Base-by-base conservation (phyloP, 2,329 filamentous ascomycete species). In the Thelonectria olida region DNA sequence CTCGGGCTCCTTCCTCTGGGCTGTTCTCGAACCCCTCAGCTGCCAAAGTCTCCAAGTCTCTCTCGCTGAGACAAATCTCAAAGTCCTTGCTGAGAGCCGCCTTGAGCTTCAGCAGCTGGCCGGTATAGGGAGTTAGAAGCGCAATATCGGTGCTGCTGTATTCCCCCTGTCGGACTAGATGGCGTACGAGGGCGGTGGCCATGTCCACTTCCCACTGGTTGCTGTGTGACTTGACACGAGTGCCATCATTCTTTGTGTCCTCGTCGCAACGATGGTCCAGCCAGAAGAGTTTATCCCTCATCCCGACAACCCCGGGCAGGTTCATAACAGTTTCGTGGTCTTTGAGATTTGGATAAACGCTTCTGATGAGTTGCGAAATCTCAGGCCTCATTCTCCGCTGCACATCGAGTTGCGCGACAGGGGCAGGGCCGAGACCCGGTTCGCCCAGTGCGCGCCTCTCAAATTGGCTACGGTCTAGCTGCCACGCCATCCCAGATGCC, bases 321-420 rank as follows among this genome's bases (percentile, higher is more conserved):
- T 67, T 22, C 3, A 17, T 44, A 0, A 82, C 79, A 1, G 51
- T 72, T 0, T 75, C 63, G 7, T 81, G 78, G 66, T 92, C 88
- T 13, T 81, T 54, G 0, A 92, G 75, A 0, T 77, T 65, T 0
- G 83, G 84, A 61, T 92, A 92, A 0, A 85, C 84, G 0, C 80
- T 74, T 1, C 86, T 79, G 8, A 92, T 78, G 0, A 92, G 80
- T 2, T 74, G 72, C 0, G 90, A 82, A 9, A 92, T 88, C 0
- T 79, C 80, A 0, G 89, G 90, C 52, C 84, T 81, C 88, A 92
- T 92, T 10, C 89, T 81, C 12, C 88, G 78, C 69, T 92, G 89
- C 0, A 82, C 83, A 10, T 87, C 77, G n/a, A n/a, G n/a, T n/a
- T n/a, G n/a, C n/a, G n/a, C n/a, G n/a, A n/a, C n/a, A n/a, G n/a